These are phyloP conservation scores for Exsudoporus frostii DNA, from an alignment of 768 basidiomycete species.

Conservation along the genomic window DNA sequence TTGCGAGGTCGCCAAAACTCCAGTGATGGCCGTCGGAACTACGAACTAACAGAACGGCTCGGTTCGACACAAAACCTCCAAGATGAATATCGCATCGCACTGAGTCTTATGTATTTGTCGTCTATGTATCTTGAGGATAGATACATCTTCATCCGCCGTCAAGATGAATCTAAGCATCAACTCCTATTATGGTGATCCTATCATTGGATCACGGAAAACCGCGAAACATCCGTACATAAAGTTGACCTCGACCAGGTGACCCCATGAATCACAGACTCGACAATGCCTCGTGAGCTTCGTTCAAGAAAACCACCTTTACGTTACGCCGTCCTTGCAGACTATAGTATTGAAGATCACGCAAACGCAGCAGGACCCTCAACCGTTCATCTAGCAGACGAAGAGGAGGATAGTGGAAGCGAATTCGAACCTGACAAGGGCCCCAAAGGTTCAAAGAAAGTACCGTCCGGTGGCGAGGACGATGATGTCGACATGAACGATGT, in stretches of 20 bases:
- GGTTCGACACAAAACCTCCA: too few relatives aligned
- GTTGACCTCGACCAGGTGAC: neutral
- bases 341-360: conserved; percentile 31
- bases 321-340: conserved; percentile 42
- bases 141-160: too few relatives aligned
- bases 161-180: too few relatives aligned
- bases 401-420: conserved; percentile 48
- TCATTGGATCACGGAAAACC: neutral
- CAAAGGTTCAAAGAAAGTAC: conserved; percentile 27
- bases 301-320: conserved; percentile 50
- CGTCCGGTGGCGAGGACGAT: conserved; percentile 34
- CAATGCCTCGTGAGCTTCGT: conserved; percentile 58
- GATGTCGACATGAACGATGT: conserved; percentile 22
- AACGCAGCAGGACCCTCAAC: conserved; percentile 43
- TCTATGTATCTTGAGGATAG: too few relatives aligned
- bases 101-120: too few relatives aligned
- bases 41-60: too few relatives aligned
- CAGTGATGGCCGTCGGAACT: too few relatives aligned
- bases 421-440: conserved; percentile 45
- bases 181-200: neutral
- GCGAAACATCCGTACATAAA: neutral
- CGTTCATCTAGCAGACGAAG: conserved; percentile 13
- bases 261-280: neutral
- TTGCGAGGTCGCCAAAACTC: too few relatives aligned
- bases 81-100: too few relatives aligned